Percentiles rank a stretch among this genome's conserved stretches.
Evolutionary conservation across 345 rosid genomes (phyloP).

Genomic region (Camelina sativa): DNA sequence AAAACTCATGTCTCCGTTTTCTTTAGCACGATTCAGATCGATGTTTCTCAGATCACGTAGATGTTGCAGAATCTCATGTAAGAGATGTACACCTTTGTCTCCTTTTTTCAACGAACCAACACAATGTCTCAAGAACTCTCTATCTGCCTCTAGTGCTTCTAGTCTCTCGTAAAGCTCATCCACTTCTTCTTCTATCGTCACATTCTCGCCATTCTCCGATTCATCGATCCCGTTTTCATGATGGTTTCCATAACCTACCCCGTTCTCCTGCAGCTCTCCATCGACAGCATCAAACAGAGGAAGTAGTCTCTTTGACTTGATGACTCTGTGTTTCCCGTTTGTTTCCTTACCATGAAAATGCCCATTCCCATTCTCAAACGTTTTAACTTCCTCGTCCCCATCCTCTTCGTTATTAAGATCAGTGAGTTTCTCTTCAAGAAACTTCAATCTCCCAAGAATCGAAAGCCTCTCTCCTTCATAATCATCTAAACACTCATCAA

Average conservation of each 20-base stretch:
- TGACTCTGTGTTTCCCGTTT: slow-evolving; percentile 57
- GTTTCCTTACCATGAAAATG: slow-evolving; percentile 56
- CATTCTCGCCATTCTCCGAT: slow-evolving; percentile 39
- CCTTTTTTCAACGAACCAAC: slow-evolving; percentile 87
- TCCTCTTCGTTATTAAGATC: slow-evolving; percentile 62
- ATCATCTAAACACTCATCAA: slow-evolving; percentile 76
- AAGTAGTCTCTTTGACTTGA: slow-evolving; percentile 86
- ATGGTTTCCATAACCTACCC: slow-evolving; percentile 30
- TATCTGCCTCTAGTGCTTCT: slow-evolving; percentile 88
- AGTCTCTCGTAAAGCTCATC: slow-evolving; percentile 86
- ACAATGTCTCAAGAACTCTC: slow-evolving; percentile 90
- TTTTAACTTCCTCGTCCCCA: slow-evolving; percentile 55
- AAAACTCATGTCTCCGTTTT: slow-evolving; percentile 45
- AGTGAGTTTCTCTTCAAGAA: slow-evolving; percentile 83
- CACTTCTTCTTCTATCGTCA: slow-evolving; percentile 70
- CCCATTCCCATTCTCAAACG: slow-evolving; percentile 61
- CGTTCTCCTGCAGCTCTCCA: slow-evolving; percentile 55
- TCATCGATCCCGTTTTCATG: slow-evolving; percentile 42
- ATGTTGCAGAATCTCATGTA: slow-evolving; percentile 82
- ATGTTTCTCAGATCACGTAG: slow-evolving; percentile 77
- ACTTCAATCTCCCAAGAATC: slow-evolving; percentile 88
- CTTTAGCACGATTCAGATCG: slow-evolving; percentile 57
- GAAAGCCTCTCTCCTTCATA: slow-evolving; percentile 86
- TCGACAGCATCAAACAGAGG: slow-evolving; percentile 79
- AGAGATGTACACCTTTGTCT: slow-evolving; percentile 81